These are phyloP conservation scores for Bertia moriformis DNA, from an alignment of 2,329 filamentous ascomycete species.

Conservation along the genomic window DNA sequence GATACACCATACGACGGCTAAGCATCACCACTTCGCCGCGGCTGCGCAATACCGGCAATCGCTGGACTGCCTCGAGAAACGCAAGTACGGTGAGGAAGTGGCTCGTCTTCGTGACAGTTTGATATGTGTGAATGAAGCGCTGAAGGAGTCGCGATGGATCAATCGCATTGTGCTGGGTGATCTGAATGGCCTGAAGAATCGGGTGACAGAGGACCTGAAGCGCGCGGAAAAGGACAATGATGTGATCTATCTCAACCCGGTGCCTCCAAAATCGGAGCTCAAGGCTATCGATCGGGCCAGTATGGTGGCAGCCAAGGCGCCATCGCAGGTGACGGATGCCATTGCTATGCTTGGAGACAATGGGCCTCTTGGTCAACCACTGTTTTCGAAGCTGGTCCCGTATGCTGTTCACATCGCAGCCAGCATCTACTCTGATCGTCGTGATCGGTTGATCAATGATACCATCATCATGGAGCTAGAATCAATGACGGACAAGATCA, in stretches of 20 bases:
- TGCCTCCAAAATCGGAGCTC: conserved; percentile 78
- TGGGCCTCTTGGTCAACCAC: conserved; percentile 64
- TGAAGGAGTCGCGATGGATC: conserved; percentile 61
- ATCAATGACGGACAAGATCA: conserved; percentile 62
- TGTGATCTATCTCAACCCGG: conserved; percentile 74
- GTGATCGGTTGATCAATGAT: conserved; percentile 80
- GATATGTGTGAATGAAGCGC: conserved; percentile 66
- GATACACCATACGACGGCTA: conserved; percentile 96
- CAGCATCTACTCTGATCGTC: conserved; percentile 83
- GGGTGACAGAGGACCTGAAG: conserved; percentile 76
- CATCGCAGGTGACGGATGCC: conserved; percentile 69
- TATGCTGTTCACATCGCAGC: conserved; percentile 91
- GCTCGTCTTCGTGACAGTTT: conserved; percentile 72
- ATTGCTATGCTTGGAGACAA: conserved; percentile 67
- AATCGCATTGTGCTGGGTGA: conserved; percentile 76
- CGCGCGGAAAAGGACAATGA: conserved; percentile 93
- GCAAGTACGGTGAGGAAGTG: conserved; percentile 89
- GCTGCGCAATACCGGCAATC: conserved; percentile 88
- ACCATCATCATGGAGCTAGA: conserved; percentile 77
- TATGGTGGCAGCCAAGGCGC: conserved; percentile 71
- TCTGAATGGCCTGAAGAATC: conserved; percentile 66
- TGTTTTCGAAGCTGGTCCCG: conserved; percentile 84
- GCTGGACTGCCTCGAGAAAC: conserved; percentile 81
- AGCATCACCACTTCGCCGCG: conserved; percentile 92
- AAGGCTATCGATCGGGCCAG: conserved; percentile 72